Evolutionary conservation across 225 moss, liverwort and hornwort genomes (phyloP), one percentile per base, ranked within the genome.

Genomic region (Rhytidiadelphus loreus): DNA sequence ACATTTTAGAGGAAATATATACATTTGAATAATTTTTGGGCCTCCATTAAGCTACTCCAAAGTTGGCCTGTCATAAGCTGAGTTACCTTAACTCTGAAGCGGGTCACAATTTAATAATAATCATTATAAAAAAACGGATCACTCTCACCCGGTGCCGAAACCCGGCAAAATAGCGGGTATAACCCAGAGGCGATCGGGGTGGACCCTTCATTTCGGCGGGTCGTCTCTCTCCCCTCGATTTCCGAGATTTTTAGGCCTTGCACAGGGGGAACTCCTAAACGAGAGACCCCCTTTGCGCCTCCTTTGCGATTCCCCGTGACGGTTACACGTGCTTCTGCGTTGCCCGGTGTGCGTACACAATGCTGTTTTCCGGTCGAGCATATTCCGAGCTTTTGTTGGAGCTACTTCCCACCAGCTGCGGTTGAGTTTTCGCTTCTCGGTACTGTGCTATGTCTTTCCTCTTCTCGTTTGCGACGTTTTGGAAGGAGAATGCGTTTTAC

Each of bases 101-200:
- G 52, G 32, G 55, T 44, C 84, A 43, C n/a, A 58, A 69, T 78
- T 59, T 26, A 57, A 80, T 57, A 39, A 48, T 74, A 58, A 77
- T 90, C 90, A 90, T 87, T 66, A 82, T 37, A 69, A 77, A 41
- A 58, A 77, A 90, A 87, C 90, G 90, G 90, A 90, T 70, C 86
- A 12, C 70, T 70, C n/a, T 37, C 64, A 48, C 76, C 50, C 82
- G 68, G 48, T 43, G 82, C 35, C 11, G 41, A 32, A 19, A 70
- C 87, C 87, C 87, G 83, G 23, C 0, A 19, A 41, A 33, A 29
- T 50, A 46, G 26, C 58, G 77, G 88, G 91, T 62, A 48, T 82
- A 37, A n/a, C 28, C n/a, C 24, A n/a, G 44, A 25, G 18, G 19
- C 30, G 12, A n/a, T 22, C 30, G 9, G 77, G 63, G 48, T 41